Evolutionary conservation across 2,329 filamentous ascomycete genomes (phyloP).

Genomic region (Hirsutella thompsonii): DNA sequence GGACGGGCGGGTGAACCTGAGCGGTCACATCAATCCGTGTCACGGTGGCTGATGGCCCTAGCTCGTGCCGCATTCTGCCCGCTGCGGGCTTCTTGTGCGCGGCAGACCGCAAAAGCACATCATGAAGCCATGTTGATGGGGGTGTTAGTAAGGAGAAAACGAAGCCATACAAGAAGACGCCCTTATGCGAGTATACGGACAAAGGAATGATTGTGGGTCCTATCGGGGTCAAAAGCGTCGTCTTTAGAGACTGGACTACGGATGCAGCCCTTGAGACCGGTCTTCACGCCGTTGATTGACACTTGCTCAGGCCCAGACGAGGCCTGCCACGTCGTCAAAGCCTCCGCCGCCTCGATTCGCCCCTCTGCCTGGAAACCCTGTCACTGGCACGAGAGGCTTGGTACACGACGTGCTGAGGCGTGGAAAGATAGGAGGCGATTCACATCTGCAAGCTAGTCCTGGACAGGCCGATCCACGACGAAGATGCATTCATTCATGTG

Average conservation of each 20-base stretch:
- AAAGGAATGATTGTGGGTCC: background rate
- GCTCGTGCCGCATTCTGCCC: background rate
- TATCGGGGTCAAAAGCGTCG: background rate
- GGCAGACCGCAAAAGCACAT: background rate
- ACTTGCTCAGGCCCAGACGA: constrained; percentile 9
- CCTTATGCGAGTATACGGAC: background rate
- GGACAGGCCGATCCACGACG: background rate
- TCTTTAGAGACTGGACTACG: background rate
- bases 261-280: constrained; percentile 1
- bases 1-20: background rate
- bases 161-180: background rate
- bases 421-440: background rate
- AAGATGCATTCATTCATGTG: constrained; percentile 16
- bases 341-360: constrained; percentile 1
- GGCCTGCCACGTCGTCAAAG: constrained; percentile 15
- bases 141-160: background rate
- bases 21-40: background rate
- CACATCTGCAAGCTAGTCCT: background rate
- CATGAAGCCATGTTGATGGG: background rate
- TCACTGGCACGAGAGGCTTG: background rate
- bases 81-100: background rate
- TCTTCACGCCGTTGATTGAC: constrained; percentile 2
- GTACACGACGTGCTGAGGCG: background rate
- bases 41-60: background rate
- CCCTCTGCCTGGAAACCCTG: constrained; percentile 2